phyloP scores from a whole-genome alignment of 139 green algal genomes.

The Chlorella vulgaris region DNA sequence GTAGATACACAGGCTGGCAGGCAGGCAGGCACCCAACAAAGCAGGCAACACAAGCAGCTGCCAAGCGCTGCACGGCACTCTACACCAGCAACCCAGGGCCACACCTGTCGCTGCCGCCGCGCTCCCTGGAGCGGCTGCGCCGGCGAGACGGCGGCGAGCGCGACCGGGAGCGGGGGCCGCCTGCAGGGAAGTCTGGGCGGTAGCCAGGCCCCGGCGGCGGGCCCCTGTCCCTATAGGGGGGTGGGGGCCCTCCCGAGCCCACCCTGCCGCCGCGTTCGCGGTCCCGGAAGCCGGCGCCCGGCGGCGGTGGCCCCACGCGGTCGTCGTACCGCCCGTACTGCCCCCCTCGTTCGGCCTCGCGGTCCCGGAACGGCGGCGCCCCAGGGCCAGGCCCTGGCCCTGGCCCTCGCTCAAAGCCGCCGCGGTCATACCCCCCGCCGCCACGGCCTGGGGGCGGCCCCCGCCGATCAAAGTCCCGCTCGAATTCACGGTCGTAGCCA shows the following conservation, averaged over 20 bases:
- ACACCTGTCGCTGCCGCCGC: not conserved
- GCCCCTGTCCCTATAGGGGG: not conserved
- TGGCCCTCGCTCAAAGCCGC: not conserved
- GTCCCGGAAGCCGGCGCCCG: constrained; percentile 4
- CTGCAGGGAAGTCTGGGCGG: not conserved
- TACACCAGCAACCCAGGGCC: not conserved
- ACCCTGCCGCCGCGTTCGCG: not conserved
- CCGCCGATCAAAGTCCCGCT: not conserved
- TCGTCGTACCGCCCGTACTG: not conserved
- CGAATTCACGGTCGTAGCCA: not conserved
- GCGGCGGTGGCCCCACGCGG: constrained; percentile 11
- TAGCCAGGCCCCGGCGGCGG: not conserved
- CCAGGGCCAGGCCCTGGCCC: not conserved
- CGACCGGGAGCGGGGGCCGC: constrained; percentile 1
- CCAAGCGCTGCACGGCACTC: not conserved
- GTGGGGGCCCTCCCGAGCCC: not conserved
- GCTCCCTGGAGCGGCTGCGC: not conserved
- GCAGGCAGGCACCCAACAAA: not conserved
- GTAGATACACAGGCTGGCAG: not conserved
- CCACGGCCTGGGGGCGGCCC: not conserved
- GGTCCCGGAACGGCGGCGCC: not conserved
- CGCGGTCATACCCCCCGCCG: not conserved
- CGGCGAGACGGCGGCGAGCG: constrained; percentile 7
- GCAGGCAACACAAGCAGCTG: not conserved
- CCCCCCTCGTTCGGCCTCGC: not conserved